Evolutionary conservation across 2,329 filamentous ascomycete genomes (phyloP).

Genomic region (Colletotrichum paranaense): DNA sequence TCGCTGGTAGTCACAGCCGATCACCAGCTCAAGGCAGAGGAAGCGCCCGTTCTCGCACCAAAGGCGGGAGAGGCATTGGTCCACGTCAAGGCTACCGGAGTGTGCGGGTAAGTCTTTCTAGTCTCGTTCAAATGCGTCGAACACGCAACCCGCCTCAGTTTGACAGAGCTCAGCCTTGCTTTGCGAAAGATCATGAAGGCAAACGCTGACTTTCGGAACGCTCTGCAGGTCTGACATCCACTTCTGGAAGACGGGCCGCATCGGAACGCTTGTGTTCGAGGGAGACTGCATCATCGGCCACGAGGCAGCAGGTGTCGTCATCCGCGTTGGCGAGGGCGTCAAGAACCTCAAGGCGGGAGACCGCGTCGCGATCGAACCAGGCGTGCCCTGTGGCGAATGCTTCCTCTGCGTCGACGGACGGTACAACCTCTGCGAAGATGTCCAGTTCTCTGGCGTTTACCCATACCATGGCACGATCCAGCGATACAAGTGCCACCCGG

Average conservation of each 20-base stretch:
- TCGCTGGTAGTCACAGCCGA: conserved; percentile 70
- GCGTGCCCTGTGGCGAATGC: conserved; percentile 71
- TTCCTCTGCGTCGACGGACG: conserved; percentile 69
- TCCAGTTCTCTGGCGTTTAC: conserved; percentile 71
- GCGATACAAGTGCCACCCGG: conserved; percentile 70
- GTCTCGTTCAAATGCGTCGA: neutral
- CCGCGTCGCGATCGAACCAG: conserved; percentile 74
- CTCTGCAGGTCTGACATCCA: conserved; percentile 70
- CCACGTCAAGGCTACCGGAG: conserved; percentile 72
- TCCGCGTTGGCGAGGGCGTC: conserved; percentile 67
- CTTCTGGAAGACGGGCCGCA: conserved; percentile 74
- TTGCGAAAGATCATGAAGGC: too few relatives aligned
- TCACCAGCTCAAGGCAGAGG: conserved; percentile 65
- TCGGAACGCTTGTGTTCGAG: conserved; percentile 71
- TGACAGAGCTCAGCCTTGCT: too few relatives aligned
- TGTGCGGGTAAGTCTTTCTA: conserved; percentile 65
- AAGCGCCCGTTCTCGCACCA: conserved; percentile 67
- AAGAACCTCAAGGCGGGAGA: conserved; percentile 67
- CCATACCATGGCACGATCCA: conserved; percentile 71
- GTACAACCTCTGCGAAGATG: conserved; percentile 73
- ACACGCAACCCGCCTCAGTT: too few relatives aligned
- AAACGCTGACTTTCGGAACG: neutral
- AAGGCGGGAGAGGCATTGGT: conserved; percentile 66
- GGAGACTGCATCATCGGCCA: conserved; percentile 75
- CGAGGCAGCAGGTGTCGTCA: conserved; percentile 70